A percentile compares a stretch with the other conserved stretches of the same genome.
Evolutionary conservation across 2,329 filamentous ascomycete species (phyloP).

Genomic region (Cryphonectria nitschkei): DNA sequence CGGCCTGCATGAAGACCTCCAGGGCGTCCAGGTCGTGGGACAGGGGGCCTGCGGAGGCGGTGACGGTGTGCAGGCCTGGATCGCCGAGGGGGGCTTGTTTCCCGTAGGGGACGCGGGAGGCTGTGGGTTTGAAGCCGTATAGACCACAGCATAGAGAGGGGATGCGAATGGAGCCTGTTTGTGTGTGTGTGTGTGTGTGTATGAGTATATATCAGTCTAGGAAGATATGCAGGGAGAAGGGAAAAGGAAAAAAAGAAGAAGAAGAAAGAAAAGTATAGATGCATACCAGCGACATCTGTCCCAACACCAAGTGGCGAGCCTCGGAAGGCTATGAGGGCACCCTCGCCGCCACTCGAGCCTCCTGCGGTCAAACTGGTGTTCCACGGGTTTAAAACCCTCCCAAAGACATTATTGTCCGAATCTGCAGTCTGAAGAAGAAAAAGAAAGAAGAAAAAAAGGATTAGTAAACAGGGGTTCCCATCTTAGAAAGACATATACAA

Average conservation of each 20-base stretch:
- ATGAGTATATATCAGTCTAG: no score
- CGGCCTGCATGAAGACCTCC: slow-evolving; percentile 26
- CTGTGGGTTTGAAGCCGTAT: slow-evolving; percentile 30
- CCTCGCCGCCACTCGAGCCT: slow-evolving; percentile 31
- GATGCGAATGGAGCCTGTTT: slow-evolving; percentile 30
- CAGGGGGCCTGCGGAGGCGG: slow-evolving; percentile 27
- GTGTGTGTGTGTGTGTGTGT: background rate
- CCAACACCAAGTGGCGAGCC: slow-evolving; percentile 30
- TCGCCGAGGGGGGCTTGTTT: slow-evolving; percentile 23
- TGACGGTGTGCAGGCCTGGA: slow-evolving; percentile 25
- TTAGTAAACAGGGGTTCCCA: no score
- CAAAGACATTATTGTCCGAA: slow-evolving; percentile 30
- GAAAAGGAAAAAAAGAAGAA: no score
- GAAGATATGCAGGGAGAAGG: background rate
- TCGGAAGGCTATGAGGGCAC: slow-evolving; percentile 28
- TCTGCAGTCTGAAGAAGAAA: slow-evolving; percentile 21
- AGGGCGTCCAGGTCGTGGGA: slow-evolving; percentile 27
- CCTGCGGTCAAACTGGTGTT: slow-evolving; percentile 28
- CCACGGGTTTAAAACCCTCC: slow-evolving; percentile 24
- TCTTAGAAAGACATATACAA: background rate
- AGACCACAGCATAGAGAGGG: slow-evolving; percentile 30
- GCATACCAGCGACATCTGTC: slow-evolving; percentile 29
- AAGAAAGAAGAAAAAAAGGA: background rate
- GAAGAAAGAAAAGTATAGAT: no score
- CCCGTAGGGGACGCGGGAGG: slow-evolving; percentile 27